Conservation (phyloP, 371 early-diverging fungal species). For the Saksenaea oblongispora region DNA sequence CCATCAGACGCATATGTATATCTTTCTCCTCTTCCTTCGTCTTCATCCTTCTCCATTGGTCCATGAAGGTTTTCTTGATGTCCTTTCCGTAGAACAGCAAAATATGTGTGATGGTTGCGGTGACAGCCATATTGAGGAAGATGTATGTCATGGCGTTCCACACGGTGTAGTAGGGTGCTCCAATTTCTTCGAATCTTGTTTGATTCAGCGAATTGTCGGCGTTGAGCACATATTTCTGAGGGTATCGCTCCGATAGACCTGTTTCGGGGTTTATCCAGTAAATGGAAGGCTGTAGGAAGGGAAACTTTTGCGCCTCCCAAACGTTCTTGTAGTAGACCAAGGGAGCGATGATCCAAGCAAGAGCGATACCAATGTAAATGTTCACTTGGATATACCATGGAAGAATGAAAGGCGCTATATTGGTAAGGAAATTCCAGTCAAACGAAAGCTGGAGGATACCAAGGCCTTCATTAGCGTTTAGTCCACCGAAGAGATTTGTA, state of each 20-base stretch:
- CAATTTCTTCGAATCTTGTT: slow-evolving; percentile 24
- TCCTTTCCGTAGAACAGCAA: slow-evolving; percentile 48
- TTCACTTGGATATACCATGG: slow-evolving; percentile 56
- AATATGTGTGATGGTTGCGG: slow-evolving; percentile 52
- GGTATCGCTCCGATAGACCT: slow-evolving; percentile 28
- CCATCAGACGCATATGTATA: slow-evolving; percentile 37
- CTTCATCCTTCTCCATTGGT: neutral
- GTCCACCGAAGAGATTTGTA: slow-evolving; percentile 48
- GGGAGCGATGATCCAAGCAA: slow-evolving; percentile 30
- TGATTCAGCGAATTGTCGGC: slow-evolving; percentile 26
- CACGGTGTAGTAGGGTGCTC: slow-evolving; percentile 27
- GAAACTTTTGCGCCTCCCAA: slow-evolving; percentile 39
- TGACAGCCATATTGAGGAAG: slow-evolving; percentile 33
- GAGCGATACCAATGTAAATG: slow-evolving; percentile 30
- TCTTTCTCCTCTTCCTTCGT: slow-evolving; percentile 13
- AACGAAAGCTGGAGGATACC: slow-evolving; percentile 43
- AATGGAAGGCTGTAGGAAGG: slow-evolving; percentile 29
- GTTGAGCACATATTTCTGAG: slow-evolving; percentile 35
- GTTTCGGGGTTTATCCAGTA: slow-evolving; percentile 15
- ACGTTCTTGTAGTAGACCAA: slow-evolving; percentile 32
- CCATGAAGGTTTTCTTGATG: slow-evolving; percentile 9
- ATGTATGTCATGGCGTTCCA: slow-evolving; percentile 14
- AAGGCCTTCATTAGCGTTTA: slow-evolving; percentile 40
- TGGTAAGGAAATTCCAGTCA: slow-evolving; percentile 44
- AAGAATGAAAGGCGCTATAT: slow-evolving; percentile 60